phyloP scores from a whole-genome alignment of 2,329 filamentous ascomycete species.

The Hymenoscyphus fraxineus region DNA sequence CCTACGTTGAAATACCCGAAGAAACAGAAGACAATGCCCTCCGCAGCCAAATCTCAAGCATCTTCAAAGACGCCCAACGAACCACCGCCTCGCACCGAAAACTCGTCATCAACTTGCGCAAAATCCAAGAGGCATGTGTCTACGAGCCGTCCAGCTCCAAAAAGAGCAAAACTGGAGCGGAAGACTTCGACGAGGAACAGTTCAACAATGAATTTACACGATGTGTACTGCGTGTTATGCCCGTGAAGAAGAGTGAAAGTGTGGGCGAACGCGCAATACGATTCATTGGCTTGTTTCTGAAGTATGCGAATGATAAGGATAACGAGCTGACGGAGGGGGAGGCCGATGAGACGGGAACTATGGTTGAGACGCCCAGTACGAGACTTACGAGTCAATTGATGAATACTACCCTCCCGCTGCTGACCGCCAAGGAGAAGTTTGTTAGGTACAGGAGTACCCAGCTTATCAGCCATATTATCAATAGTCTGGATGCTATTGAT shows the following conservation, averaged over 20 bases:
- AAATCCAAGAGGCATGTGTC: slow-evolving; percentile 83
- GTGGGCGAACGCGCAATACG: slow-evolving; percentile 82
- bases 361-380: slow-evolving; percentile 79
- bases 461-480: slow-evolving; percentile 85
- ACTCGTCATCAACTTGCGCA: slow-evolving; percentile 79
- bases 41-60: slow-evolving; percentile 66
- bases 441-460: slow-evolving; percentile 88
- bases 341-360: slow-evolving; percentile 65
- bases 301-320: slow-evolving; percentile 66
- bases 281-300: slow-evolving; percentile 84
- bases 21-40: slow-evolving; percentile 69
- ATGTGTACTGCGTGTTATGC: slow-evolving; percentile 76
- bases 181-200: slow-evolving; percentile 76
- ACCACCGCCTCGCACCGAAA: slow-evolving; percentile 90
- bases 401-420: slow-evolving; percentile 67
- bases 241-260: slow-evolving; percentile 85
- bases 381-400: slow-evolving; percentile 74
- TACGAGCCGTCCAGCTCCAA: slow-evolving; percentile 56
- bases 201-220: slow-evolving; percentile 85
- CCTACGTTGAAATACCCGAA: slow-evolving; percentile 54
- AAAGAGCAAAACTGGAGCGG: slow-evolving; percentile 49
- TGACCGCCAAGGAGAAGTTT: slow-evolving; percentile 85
- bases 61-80: slow-evolving; percentile 80
- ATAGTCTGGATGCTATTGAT: slow-evolving; percentile 86
- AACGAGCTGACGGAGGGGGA: slow-evolving; percentile 60